Conservation (phyloP, 352 stramenopile species). For the Globisporangium camurandrum region DNA sequence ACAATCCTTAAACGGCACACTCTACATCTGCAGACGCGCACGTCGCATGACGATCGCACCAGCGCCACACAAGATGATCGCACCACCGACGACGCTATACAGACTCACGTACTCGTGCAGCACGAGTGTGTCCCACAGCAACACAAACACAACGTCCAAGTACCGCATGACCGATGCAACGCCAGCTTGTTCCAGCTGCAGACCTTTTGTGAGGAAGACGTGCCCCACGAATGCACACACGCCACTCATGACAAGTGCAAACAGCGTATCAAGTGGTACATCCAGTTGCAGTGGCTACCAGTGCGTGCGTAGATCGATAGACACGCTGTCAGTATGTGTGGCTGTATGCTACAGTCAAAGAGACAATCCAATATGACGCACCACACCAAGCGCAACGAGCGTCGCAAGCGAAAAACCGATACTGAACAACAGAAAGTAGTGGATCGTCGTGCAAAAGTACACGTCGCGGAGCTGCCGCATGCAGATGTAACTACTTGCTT, state of each 20-base stretch:
- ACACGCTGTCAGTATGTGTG: too few relatives aligned
- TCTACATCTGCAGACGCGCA: too few relatives aligned
- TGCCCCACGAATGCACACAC: slow-evolving; percentile 43
- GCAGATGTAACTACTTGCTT: slow-evolving; percentile 44
- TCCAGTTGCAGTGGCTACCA: slow-evolving; percentile 2
- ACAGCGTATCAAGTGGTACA: slow-evolving; percentile 18
- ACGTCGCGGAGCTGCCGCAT: slow-evolving; percentile 46
- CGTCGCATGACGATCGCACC: slow-evolving; percentile 41
- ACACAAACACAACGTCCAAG: slow-evolving; percentile 65
- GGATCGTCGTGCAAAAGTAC: slow-evolving; percentile 24
- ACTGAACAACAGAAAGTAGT: slow-evolving; percentile 34
- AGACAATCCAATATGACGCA: slow-evolving; percentile 6
- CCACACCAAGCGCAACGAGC: slow-evolving; percentile 23
- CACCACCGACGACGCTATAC: slow-evolving; percentile 48
- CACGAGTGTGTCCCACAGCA: slow-evolving; percentile 38
- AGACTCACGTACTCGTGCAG: slow-evolving; percentile 42
- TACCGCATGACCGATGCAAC: slow-evolving; percentile 65
- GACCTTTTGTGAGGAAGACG: slow-evolving; percentile 47
- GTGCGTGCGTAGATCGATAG: background rate
- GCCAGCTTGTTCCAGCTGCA: slow-evolving; percentile 49
- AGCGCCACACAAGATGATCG: slow-evolving; percentile 45
- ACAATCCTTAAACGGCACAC: too few relatives aligned
- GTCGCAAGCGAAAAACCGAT: slow-evolving; percentile 18
- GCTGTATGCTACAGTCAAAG: background rate
- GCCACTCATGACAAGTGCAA: slow-evolving; percentile 32